phyloP scores from a whole-genome alignment of 2,329 filamentous ascomycete species.

The Cladosporium sp. region DNA sequence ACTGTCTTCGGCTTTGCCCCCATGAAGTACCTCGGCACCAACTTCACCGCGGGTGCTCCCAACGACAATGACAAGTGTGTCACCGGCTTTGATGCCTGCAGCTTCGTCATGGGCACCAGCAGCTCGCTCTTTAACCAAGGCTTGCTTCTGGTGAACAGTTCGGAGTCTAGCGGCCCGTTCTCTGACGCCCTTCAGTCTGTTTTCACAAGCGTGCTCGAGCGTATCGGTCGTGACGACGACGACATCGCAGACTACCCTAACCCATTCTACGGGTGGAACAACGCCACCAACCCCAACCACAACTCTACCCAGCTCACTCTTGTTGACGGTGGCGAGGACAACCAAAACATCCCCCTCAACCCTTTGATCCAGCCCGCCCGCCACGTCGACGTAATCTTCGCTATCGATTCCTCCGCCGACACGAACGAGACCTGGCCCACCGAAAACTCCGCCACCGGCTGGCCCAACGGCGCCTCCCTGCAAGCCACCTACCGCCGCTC shows the following conservation, averaged over 20 bases:
- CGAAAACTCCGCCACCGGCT: conserved; percentile 49
- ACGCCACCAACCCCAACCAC: conserved; percentile 59
- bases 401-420: conserved; percentile 76
- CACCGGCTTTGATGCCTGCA: conserved; percentile 77
- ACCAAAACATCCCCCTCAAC: conserved; percentile 77
- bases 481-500: conserved; percentile 73
- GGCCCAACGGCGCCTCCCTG: conserved; percentile 76
- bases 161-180: conserved; percentile 42
- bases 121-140: conserved; percentile 82
- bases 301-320: conserved; percentile 60
- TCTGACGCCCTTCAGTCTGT: conserved; percentile 51
- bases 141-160: conserved; percentile 63
- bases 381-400: conserved; percentile 76
- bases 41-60: conserved; percentile 65
- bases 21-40: conserved; percentile 69
- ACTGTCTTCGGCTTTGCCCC: conserved; percentile 71
- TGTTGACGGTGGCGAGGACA: conserved; percentile 76
- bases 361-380: conserved; percentile 74
- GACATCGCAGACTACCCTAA: conserved; percentile 81
- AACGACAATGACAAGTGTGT: conserved; percentile 62
- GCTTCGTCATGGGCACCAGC: conserved; percentile 83
- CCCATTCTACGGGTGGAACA: conserved; percentile 69
- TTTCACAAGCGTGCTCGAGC: conserved; percentile 53
- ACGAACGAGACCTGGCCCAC: conserved; percentile 46
- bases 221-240: conserved; percentile 60